Conservation (phyloP, 2,329 filamentous ascomycete species). For the Trichoderma arundinaceum region DNA sequence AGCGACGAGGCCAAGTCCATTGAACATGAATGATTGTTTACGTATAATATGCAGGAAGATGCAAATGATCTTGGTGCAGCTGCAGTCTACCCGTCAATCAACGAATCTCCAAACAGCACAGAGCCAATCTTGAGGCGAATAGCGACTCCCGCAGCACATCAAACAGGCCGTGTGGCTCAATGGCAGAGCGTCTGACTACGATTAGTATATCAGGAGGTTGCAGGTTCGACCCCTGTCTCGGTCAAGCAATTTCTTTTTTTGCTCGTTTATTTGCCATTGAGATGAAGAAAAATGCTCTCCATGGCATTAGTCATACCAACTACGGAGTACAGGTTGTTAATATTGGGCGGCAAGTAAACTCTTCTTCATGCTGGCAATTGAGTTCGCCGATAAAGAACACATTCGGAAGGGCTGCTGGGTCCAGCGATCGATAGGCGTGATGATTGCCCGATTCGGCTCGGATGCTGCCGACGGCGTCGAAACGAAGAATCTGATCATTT, state of each 20-base stretch:
- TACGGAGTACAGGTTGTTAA: too few relatives aligned
- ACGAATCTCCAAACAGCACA: not conserved
- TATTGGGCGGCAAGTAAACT: too few relatives aligned
- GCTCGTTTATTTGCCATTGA: not conserved
- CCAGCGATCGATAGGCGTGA: constrained; percentile 24
- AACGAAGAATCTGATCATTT: constrained; percentile 12
- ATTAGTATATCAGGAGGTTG: constrained; percentile 31
- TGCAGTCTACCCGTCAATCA: not conserved
- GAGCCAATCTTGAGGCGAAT: constrained; percentile 1
- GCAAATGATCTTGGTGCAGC: not conserved
- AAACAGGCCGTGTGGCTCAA: constrained; percentile 30
- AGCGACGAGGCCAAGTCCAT: not conserved
- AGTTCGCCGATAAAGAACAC: not conserved
- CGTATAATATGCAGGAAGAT: too few relatives aligned
- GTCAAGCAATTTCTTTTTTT: constrained; percentile 22
- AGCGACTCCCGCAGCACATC: not conserved
- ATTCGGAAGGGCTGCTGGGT: not conserved
- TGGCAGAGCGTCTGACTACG: constrained; percentile 32
- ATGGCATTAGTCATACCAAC: too few relatives aligned
- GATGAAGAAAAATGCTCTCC: too few relatives aligned
- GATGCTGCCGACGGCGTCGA: constrained; percentile 17
- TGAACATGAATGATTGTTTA: too few relatives aligned
- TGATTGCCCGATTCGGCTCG: constrained; percentile 23
- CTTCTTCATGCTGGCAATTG: too few relatives aligned
- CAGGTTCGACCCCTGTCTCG: constrained; percentile 32